Conservation (phyloP, 768 basidiomycete species). For the Podaxis sp. region DNA sequence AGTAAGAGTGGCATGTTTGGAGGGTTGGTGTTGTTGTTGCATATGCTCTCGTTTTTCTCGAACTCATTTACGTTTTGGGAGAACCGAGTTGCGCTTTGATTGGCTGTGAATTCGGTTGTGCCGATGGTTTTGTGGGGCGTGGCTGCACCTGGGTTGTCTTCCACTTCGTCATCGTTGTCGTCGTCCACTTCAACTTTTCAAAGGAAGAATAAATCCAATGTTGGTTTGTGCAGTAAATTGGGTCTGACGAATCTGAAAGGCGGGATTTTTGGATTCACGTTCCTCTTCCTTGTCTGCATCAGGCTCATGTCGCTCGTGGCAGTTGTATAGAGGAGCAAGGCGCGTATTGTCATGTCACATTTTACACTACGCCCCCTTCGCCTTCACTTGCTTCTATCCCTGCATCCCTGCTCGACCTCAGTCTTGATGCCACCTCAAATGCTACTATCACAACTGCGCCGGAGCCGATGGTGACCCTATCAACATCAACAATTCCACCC, state of each 20-base stretch:
- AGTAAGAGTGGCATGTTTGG: conserved; percentile 50
- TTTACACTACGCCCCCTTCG: conserved; percentile 74
- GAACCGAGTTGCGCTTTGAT: conserved; percentile 77
- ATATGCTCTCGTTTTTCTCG: conserved; percentile 78
- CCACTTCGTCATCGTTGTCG: neutral
- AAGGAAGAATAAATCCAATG: neutral
- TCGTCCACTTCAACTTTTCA: neutral
- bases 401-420: conserved; percentile 26
- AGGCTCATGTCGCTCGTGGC: conserved; percentile 82
- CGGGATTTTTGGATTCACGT: conserved; percentile 72
- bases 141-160: conserved; percentile 43
- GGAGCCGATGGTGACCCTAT: neutral
- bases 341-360: conserved; percentile 86
- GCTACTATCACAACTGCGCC: neutral
- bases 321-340: conserved; percentile 95
- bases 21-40: conserved; percentile 58
- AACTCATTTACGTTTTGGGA: conserved; percentile 99
- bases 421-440: neutral
- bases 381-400: neutral
- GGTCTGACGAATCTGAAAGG: conserved; percentile 59
- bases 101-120: conserved; percentile 64
- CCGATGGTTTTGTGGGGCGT: conserved; percentile 65
- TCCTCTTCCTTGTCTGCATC: conserved; percentile 63
- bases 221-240: conserved; percentile 23
- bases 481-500: conserved; percentile 43